Base-by-base conservation (phyloP, 192 early-diverging fungal genomes). In the Coemansia sp. region DNA sequence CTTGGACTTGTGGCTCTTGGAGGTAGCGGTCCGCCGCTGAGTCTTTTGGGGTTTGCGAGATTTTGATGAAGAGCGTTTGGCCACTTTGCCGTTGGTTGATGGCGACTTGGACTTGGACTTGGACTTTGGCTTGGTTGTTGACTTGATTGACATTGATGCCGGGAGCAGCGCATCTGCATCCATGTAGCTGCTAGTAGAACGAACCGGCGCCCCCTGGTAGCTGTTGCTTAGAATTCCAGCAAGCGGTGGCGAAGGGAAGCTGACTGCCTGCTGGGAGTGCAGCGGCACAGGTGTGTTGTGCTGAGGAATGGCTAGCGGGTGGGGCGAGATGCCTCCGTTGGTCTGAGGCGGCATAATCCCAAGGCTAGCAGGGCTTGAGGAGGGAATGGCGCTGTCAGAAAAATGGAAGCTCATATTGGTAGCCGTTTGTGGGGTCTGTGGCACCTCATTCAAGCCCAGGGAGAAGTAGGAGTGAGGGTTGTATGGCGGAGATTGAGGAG, bases 401-500 rank as follows among this genome's bases (percentile, higher is more conserved):
- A 42, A 37, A 5, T 26, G 23, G 24, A 38, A 45, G 33, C 41
- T 9, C n/a, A 27, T 24, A 34, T 23, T 15, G 34, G 25, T 27
- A 18, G 38, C 15, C 9, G 4, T 10, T 13, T 42, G 53, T 26
- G 32, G 43, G 0, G 44, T 20, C 32, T 35, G 33, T 4, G 43
- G 34, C 5, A 15, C 19, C 42, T n/a, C n/a, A n/a, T n/a, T n/a
- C n/a, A n/a, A n/a, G n/a, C n/a, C n/a, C n/a, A n/a, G n/a, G n/a
- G n/a, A n/a, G n/a, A n/a, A n/a, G n/a, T n/a, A n/a, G n/a, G n/a
- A n/a, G n/a, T n/a, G n/a, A n/a, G n/a, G n/a, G n/a, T n/a, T n/a
- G n/a, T n/a, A n/a, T 26, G 24, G 46, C 13, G 52, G 50, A 18
- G 52, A 45, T 10, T 55, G 33, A 3, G 59, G 55, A 19, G 67